Base-by-base conservation (phyloP, 1,139 yeast species). In the Lodderomyces orthopsilosis region DNA sequence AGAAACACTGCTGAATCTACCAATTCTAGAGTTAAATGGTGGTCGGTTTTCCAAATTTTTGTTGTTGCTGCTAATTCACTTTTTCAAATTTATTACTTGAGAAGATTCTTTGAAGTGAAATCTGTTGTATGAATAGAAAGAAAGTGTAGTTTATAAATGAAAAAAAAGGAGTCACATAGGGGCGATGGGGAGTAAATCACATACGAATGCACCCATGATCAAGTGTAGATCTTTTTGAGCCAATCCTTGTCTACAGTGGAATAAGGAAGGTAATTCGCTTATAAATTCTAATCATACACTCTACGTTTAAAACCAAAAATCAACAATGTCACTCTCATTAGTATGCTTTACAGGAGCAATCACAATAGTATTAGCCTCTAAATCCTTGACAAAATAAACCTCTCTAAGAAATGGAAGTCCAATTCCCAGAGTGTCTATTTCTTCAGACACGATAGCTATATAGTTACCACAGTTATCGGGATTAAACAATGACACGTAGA, bases 1-100 rank as follows among this genome's bases (percentile, higher is more conserved):
- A 86, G 98, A 77, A 93, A 93, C 70, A 93, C 98, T 14, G 98
- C 98, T 6, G 98, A 93, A 69, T 85, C 95, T 23, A 93, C 98
- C 42, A 93, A 93, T 67, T 85, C 95, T 45, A 83, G 98, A 61
- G 98, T 93, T 57, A 93, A 93, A 69, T 93, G 95, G 90, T 93
- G 98, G 98, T 87, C 96, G 23, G 77, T 88, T 33, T 86, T 91
- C 76, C 98, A 93, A 70, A 74, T 93, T 51, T 58, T 84, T 45
- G 91, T 93, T 48, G 97, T 93, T 41, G 85, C 85, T 35, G 80
- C 78, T 50, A 93, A 90, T 74, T 87, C 96, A 24, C 56, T 91
- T 44, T 93, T 93, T 81, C 98, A 93, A 68, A 90, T 93, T 52
- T 87, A 86, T 70, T 93, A 90, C 70, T 78, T 93, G 68, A 89